These are phyloP conservation scores for Paracamarosporium sp. DNA, from an alignment of 2,329 filamentous ascomycete species.

Conservation along the genomic window DNA sequence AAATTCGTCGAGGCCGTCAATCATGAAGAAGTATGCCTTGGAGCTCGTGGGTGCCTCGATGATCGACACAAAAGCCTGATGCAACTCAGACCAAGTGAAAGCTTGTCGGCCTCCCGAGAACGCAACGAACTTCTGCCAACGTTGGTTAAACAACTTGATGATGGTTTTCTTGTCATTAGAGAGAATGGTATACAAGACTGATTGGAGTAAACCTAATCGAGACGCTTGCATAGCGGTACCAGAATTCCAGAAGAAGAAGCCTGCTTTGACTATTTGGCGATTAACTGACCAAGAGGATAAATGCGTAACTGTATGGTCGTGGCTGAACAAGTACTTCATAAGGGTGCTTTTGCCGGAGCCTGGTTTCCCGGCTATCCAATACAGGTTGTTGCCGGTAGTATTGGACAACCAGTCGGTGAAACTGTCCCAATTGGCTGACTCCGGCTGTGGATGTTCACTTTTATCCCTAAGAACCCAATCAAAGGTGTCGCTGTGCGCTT, in stretches of 20 bases:
- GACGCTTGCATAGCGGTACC: constrained; percentile 32
- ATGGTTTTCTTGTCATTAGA: constrained; percentile 8
- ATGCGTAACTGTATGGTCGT: neutral
- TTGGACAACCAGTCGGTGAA: neutral
- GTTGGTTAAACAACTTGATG: constrained; percentile 8
- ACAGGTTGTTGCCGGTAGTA: neutral
- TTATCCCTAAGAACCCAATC: neutral
- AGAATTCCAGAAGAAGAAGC: constrained; percentile 41
- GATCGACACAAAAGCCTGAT: constrained; percentile 6
- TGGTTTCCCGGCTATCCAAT: neutral
- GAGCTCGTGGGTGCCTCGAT: neutral
- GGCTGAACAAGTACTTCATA: neutral
- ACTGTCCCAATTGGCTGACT: neutral
- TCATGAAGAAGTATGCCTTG: constrained; percentile 20
- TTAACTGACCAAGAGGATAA: neutral
- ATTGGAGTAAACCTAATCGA: constrained; percentile 30
- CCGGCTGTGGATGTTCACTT: no score
- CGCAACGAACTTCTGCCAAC: neutral
- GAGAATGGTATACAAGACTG: constrained; percentile 27
- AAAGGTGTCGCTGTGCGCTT: neutral
- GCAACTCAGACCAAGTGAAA: constrained; percentile 11
- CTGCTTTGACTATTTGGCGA: neutral
- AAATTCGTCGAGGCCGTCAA: constrained; percentile 29
- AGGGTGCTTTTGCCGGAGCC: neutral
- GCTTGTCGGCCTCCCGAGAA: neutral